Base-by-base conservation (phyloP, 31 red algal species). In the Odonthalia washingtoniensis region DNA sequence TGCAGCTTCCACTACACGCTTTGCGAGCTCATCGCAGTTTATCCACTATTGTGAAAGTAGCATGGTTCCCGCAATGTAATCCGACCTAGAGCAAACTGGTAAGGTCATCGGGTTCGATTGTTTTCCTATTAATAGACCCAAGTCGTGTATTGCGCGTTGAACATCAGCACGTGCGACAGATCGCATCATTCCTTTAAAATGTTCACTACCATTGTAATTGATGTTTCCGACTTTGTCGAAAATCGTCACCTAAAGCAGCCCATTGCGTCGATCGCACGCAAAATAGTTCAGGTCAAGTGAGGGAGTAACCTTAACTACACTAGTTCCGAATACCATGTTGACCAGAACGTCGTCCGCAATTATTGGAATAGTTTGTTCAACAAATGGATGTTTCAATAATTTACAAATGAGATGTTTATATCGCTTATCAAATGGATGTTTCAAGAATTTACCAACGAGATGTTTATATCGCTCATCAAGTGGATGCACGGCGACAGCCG, bases 221-320 rank as follows among this genome's bases (percentile, higher is more conserved):
- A 99, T 75, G 49, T 80, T 67, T 21, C 98, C 98, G 39, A 84
- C 84, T 30, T 95, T 83, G 46, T 67, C 82, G 43, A 99, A 76
- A 38, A 99, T 85, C 5, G 85, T 90, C 68, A 95, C 82, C 41
- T 88, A 80, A 4, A 82, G 87, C 68, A 99, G 74, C 24, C 79
- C 66, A 70, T 99, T 74, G 16, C 98, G 90, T 43, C 87, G 80
- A 18, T 95, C 98, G 86, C 95, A 97, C 42, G 82, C 87, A 77
- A 91, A 99, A 92, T 99, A 95, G 74, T 97, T 97, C 0, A 93
- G 93, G 85, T 99, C 98, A 80, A 97, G 98, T 12, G 98, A 95
- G 16, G 98, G 98, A 0, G 98, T 99, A 52, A 99, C 80, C 70
- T 99, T 99, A 37, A 99, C 95, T 1, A 81, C 95, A 72, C 98